phyloP scores from a whole-genome alignment of 306 rosid species.

The Prunus mongolica region DNA sequence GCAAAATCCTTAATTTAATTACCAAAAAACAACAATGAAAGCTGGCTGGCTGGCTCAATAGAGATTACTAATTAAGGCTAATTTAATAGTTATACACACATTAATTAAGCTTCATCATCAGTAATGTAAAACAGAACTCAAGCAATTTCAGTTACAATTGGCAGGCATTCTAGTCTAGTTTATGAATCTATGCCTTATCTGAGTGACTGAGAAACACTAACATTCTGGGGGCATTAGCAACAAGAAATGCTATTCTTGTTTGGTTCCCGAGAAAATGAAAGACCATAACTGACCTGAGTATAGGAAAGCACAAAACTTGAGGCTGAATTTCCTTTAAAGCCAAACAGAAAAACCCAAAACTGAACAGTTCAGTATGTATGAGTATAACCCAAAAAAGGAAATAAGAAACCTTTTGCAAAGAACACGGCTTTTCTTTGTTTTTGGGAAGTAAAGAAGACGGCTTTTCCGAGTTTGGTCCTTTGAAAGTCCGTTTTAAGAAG shows the following conservation, averaged over 20 bases:
- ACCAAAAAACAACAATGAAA: background rate
- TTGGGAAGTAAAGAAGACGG: background rate
- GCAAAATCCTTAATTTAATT: background rate
- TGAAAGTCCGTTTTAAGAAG: background rate
- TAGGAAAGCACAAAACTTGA: background rate
- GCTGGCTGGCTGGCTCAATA: background rate
- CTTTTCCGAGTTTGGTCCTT: background rate
- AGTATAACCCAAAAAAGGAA: background rate
- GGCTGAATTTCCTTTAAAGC: slow-evolving; percentile 3
- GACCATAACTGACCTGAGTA: slow-evolving; percentile 27
- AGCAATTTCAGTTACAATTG: background rate
- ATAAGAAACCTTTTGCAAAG: background rate
- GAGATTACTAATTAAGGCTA: background rate
- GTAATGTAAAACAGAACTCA: background rate
- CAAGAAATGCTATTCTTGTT: background rate
- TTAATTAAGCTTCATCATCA: background rate
- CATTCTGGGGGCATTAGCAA: background rate
- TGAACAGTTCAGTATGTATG: background rate
- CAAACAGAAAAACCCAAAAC: slow-evolving; percentile 15
- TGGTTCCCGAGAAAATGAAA: slow-evolving; percentile 8
- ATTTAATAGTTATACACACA: background rate
- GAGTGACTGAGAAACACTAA: background rate
- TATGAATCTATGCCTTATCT: background rate
- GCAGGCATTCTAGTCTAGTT: background rate
- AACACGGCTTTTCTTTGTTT: background rate